These are phyloP conservation scores for Eustoma russellianum DNA, from an alignment of 257 asterid species.

Conservation along the genomic window DNA sequence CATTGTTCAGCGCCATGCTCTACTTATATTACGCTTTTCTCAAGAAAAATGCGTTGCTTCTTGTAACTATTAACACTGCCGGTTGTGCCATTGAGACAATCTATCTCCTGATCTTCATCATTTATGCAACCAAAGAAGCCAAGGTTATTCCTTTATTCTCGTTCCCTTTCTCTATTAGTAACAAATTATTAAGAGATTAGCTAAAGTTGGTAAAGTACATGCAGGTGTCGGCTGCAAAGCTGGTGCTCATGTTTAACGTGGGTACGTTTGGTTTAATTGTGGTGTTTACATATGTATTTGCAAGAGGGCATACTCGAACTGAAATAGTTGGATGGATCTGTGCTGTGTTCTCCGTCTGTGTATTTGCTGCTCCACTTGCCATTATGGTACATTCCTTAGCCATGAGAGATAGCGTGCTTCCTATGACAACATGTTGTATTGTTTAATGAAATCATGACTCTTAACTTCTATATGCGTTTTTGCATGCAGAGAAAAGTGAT, in stretches of 20 bases:
- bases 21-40: conserved; percentile 61
- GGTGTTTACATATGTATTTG: conserved; percentile 18
- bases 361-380: conserved; percentile 73
- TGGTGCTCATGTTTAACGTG: conserved; percentile 40
- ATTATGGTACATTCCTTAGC: conserved; percentile 72
- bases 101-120: conserved; percentile 40
- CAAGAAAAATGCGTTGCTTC: conserved; percentile 31
- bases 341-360: conserved; percentile 56
- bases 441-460: too few relatives aligned
- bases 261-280: conserved; percentile 25
- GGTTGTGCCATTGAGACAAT: conserved; percentile 32
- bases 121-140: conserved; percentile 50
- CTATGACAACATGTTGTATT: too few relatives aligned
- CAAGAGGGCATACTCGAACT: conserved; percentile 18
- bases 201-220: too few relatives aligned
- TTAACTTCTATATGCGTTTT: too few relatives aligned
- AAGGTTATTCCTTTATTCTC: conserved; percentile 30
- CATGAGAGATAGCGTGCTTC: too few relatives aligned
- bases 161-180: too few relatives aligned
- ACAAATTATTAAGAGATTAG: too few relatives aligned
- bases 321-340: conserved; percentile 70
- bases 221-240: conserved; percentile 41
- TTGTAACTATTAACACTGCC: conserved; percentile 46
- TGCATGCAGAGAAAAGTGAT: conserved; percentile 39
- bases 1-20: conserved; percentile 67